Base-by-base conservation (phyloP, 805 yeast species). In the Zygosaccharomyces rouxii region DNA sequence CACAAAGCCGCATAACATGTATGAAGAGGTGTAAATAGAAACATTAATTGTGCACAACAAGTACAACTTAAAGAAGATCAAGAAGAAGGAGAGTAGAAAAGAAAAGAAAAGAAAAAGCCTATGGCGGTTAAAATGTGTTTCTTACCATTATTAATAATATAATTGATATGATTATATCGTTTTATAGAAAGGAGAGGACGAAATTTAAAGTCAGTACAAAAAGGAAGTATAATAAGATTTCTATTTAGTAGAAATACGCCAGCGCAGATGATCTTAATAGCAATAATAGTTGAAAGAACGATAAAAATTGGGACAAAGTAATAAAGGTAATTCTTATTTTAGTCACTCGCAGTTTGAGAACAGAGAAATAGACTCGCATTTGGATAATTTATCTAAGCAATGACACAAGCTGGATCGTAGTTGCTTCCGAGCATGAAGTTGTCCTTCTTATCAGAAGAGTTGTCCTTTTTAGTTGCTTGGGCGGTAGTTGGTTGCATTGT, bases 401-500 rank as follows among this genome's bases (percentile, higher is more conserved):
- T 58, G 11, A 58, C 59, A 49, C 64, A 60, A 30, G 53, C 57
- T 35, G 60, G 60, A 38, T 55, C 58, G 50, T 56, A 55, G 47
- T 46, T 53, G 19, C 49, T 33, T 18, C 63, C 62, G 30, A 60
- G 51, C 44, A 55, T 53, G 41, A 53, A 60, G 51, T 58, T 59
- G 42, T 61, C 66, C 42, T 57, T 59, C 49, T 53, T 57, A 39
- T 59, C 63, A 31, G 59, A 49, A 22, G 58, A 50, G 43, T 48
- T 57, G 51, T 57, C 53, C 46, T 60, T 60, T 51, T 53, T 57
- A 35, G 62, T 46, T 18, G 63, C 63, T 46, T 57, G 56, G 33
- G 56, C 48, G 21, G 62, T 56, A 50, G 59, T 51, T 55, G 64
- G 62, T 55, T 58, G 62, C 64, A 60, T 60, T 53, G 26, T 28